Percentiles rank a stretch among this genome's conserved stretches.
Conservation (phyloP, 306 rosid species). For the Mimosa pudica region DNA sequence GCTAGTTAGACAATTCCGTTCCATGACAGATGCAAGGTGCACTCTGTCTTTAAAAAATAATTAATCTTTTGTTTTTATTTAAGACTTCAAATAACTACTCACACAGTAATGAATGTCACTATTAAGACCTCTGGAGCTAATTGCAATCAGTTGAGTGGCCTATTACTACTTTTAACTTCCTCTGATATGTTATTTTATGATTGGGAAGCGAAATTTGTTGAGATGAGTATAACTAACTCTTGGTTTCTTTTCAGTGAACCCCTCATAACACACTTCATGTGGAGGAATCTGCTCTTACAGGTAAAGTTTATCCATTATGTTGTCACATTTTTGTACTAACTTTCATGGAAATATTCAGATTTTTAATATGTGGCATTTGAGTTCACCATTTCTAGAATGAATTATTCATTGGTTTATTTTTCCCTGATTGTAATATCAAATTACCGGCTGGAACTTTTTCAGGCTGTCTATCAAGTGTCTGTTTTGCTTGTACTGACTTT, state of each 20-base stretch:
- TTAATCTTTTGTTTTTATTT: no score
- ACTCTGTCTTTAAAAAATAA: no score
- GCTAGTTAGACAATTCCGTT: no score
- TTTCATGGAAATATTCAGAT: conserved; percentile 22
- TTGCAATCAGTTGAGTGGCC: no score
- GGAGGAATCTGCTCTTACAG: conserved; percentile 97
- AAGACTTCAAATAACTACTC: no score
- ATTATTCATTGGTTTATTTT: background rate
- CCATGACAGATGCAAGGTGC: no score
- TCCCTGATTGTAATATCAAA: conserved; percentile 10
- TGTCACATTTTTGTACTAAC: conserved; percentile 10
- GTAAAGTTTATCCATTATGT: conserved; percentile 43
- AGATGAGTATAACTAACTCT: conserved; percentile 33
- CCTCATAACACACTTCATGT: conserved; percentile 91
- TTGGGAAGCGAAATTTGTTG: background rate
- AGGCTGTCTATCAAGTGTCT: conserved; percentile 88
- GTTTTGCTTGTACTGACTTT: conserved; percentile 86
- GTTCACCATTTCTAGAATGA: background rate
- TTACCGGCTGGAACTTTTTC: conserved; percentile 35
- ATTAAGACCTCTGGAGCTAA: no score
- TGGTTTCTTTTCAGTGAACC: conserved; percentile 71
- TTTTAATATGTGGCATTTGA: conserved; percentile 4
- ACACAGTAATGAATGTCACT: no score
- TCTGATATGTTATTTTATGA: no score
- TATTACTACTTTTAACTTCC: no score